Evolutionary conservation across 495 filamentous ascomycete genomes (phyloP).

Genomic region (Acidomyces sp.): DNA sequence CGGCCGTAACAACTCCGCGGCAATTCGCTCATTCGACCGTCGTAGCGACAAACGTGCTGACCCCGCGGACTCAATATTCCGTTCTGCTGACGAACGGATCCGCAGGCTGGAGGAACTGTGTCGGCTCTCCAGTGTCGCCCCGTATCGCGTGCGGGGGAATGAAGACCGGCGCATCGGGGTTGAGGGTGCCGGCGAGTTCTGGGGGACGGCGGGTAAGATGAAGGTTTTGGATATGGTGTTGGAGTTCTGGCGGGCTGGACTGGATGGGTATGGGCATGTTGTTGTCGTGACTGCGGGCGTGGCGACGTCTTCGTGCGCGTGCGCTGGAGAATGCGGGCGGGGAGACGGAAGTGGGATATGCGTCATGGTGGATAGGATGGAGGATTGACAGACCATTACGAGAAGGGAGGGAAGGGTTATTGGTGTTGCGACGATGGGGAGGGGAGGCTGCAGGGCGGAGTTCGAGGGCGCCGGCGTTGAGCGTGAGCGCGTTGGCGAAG

Average conservation of each 20-base stretch:
- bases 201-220: no score
- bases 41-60: no score
- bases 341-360: neutral
- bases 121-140: slow-evolving; percentile 5
- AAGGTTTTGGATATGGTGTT: no score
- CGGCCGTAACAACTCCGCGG: no score
- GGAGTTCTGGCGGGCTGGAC: no score
- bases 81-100: slow-evolving; percentile 13
- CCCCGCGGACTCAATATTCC: slow-evolving; percentile 8
- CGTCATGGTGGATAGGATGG: neutral
- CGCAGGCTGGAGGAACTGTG: slow-evolving; percentile 9
- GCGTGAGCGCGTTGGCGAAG: neutral
- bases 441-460: neutral
- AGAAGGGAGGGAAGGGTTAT: neutral
- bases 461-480: neutral
- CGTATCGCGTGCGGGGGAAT: slow-evolving; percentile 14
- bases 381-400: neutral
- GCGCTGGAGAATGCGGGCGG: slow-evolving; percentile 2
- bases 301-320: slow-evolving; percentile 8
- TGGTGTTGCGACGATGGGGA: neutral
- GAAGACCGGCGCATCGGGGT: slow-evolving; percentile 16
- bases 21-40: no score
- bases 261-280: neutral
- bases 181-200: no score
- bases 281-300: slow-evolving; percentile 6